Base-by-base conservation (phyloP, 2,329 filamentous ascomycete species). In the Purpureocillium lavendulum region DNA sequence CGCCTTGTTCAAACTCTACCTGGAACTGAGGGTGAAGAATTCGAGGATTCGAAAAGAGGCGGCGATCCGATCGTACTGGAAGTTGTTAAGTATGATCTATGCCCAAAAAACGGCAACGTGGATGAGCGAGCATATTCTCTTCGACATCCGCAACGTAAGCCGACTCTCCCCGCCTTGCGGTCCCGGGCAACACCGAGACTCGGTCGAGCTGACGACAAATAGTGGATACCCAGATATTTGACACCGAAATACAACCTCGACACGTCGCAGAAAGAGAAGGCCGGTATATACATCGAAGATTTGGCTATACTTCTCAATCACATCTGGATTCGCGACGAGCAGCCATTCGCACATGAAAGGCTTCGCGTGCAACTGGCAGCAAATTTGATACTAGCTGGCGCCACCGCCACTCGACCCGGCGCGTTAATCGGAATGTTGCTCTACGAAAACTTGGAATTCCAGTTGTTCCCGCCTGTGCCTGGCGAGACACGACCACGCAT, bases 391-490 rank as follows among this genome's bases (percentile, higher is more conserved):
- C 28, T 56, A 36, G 40, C 48, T 45, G 44, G 48, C 31, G 51
- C 40, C 34, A 56, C 45, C 28, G 39, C 45, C 13, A 53, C 45
- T 4, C 42, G 49, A 30, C 52, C 48, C 14, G 46, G 44, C 24
- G 52, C 49, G 32, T 45, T 56, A 12, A 49, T 57, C 33, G 38
- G 44, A 16, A 30, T 41, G 32, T 40, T 55, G 30, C 45, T 44
- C 4, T 56, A 56, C 30, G 33, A 47, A 40, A 43, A 55, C 40
- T 45, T 56, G 31, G 41, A 52, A 37, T 54, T 56, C 30, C 35
- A 53, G 34, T 18, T 56, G 4, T 53, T 56, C 31, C 49, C 46
- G 18, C 41, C n/a, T n/a, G n/a, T n/a, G n/a, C n/a, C n/a, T n/a
- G n/a, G n/a, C n/a, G n/a, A n/a, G n/a, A n/a, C n/a, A n/a, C n/a